A percentile compares a stretch with the other conserved stretches of the same genome.
Evolutionary conservation across 805 yeast genomes (phyloP).

Genomic region (Scheffersomyces coipomensis): DNA sequence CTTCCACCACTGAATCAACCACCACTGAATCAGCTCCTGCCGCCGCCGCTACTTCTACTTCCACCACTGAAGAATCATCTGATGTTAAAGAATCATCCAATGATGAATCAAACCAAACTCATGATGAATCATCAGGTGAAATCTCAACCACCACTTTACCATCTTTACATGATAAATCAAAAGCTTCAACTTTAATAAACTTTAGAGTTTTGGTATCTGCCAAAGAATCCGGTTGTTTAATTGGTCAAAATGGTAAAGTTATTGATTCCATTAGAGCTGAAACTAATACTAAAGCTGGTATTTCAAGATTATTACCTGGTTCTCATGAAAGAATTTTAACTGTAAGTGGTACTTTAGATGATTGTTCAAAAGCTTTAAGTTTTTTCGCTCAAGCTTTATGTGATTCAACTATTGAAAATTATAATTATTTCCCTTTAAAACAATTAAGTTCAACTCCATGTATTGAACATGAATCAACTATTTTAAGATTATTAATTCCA

Average conservation of each 20-base stretch:
- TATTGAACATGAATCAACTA: constrained; percentile 49
- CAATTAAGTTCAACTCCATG: constrained; percentile 53
- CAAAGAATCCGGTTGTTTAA: constrained; percentile 86
- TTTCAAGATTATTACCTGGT: constrained; percentile 76
- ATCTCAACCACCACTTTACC: constrained; percentile 21
- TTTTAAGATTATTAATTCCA: constrained; percentile 72
- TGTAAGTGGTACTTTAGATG: constrained; percentile 68
- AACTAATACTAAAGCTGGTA: constrained; percentile 82
- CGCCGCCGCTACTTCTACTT: constrained; percentile 4
- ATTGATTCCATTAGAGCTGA: constrained; percentile 73
- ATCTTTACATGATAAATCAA: constrained; percentile 21
- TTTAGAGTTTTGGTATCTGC: constrained; percentile 68
- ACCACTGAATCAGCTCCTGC: constrained; percentile 10
- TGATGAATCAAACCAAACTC: background rate
- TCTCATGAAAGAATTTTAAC: constrained; percentile 82
- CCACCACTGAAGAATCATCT: background rate
- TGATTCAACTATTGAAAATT: constrained; percentile 37
- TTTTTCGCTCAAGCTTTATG: constrained; percentile 66
- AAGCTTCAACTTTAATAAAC: constrained; percentile 33
- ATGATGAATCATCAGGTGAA: background rate
- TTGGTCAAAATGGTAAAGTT: constrained; percentile 80
- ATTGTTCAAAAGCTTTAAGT: constrained; percentile 67
- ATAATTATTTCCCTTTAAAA: constrained; percentile 59
- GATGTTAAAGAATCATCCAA: background rate
- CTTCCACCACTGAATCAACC: constrained; percentile 1